Conservation (phyloP, 768 basidiomycete genomes). For the Macrolepiota albuminosa region DNA sequence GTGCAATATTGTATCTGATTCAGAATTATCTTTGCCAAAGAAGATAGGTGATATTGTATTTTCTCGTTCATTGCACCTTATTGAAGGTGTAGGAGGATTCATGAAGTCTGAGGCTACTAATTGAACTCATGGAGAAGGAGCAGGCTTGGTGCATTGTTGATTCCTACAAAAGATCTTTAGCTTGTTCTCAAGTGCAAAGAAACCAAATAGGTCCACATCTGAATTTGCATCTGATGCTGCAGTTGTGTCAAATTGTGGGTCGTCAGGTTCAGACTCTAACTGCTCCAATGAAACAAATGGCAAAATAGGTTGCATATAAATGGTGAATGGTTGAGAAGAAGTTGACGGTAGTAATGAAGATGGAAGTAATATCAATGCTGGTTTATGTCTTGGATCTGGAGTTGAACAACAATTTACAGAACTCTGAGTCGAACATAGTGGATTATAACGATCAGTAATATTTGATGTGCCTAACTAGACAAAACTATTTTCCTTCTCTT, state of each 20-base stretch:
- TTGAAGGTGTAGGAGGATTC: constrained; percentile 31
- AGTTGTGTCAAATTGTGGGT: background rate
- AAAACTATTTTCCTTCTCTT: too few relatives aligned
- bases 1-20: constrained; percentile 25
- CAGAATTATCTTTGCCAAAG: constrained; percentile 24
- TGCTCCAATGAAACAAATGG: background rate
- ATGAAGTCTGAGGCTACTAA: constrained; percentile 5
- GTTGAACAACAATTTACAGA: background rate
- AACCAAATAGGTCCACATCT: constrained; percentile 42
- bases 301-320: background rate
- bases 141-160: constrained; percentile 10
- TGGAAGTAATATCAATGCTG: constrained; percentile 9
- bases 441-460: constrained; percentile 13
- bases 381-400: background rate
- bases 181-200: constrained; percentile 48
- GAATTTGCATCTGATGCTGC: constrained; percentile 10
- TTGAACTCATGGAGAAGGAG: background rate
- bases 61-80: constrained; percentile 25
- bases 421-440: background rate
- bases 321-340: constrained; percentile 4
- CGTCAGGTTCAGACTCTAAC: constrained; percentile 3
- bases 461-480: too few relatives aligned
- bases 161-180: constrained; percentile 30
- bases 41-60: constrained; percentile 18
- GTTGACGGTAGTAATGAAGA: constrained; percentile 14